These are phyloP conservation scores for Skeletonema potamos DNA, from an alignment of 108 stramenopile species.

Conservation along the genomic window DNA sequence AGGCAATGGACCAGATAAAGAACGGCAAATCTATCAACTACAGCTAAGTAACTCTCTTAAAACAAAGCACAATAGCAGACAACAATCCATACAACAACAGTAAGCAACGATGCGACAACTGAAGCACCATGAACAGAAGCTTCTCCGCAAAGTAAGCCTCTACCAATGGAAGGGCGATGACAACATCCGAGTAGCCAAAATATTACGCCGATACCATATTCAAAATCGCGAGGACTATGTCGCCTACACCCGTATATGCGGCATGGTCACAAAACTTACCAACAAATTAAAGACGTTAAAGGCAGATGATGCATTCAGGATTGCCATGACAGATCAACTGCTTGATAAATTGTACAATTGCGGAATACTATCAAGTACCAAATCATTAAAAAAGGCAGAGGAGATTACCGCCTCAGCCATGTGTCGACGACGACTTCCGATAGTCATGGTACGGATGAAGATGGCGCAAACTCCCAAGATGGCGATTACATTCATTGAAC, in stretches of 20 bases:
- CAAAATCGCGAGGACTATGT: constrained; percentile 97
- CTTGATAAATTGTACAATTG: constrained; percentile 90
- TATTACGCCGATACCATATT: constrained; percentile 93
- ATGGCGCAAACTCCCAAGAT: constrained; percentile 96
- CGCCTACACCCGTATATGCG: constrained; percentile 89
- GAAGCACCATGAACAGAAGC: constrained; percentile 98
- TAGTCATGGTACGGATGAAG: constrained; percentile 98
- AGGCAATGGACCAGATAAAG: too few species aligned
- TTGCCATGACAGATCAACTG: constrained; percentile 96
- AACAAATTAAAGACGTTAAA: constrained; percentile 90
- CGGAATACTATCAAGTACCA: constrained; percentile 87
- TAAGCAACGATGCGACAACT: constrained; percentile 78
- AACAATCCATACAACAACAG: too few species aligned
- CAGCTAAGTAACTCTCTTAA: too few species aligned
- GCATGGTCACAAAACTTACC: constrained; percentile 87
- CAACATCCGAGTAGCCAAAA: constrained; percentile 93
- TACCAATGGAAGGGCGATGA: constrained; percentile 97
- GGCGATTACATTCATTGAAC: constrained; percentile 94
- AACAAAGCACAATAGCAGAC: too few species aligned
- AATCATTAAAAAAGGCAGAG: constrained; percentile 90
- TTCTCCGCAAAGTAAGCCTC: constrained; percentile 96
- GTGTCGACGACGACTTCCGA: constrained; percentile 94
- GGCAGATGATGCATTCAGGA: constrained; percentile 90
- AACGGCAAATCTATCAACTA: too few species aligned
- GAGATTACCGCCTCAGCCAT: constrained; percentile 92